Evolutionary conservation across 2,329 filamentous ascomycete genomes (phyloP), one percentile per base, ranked within the genome.

Genomic region (Dendryphion nanum): DNA sequence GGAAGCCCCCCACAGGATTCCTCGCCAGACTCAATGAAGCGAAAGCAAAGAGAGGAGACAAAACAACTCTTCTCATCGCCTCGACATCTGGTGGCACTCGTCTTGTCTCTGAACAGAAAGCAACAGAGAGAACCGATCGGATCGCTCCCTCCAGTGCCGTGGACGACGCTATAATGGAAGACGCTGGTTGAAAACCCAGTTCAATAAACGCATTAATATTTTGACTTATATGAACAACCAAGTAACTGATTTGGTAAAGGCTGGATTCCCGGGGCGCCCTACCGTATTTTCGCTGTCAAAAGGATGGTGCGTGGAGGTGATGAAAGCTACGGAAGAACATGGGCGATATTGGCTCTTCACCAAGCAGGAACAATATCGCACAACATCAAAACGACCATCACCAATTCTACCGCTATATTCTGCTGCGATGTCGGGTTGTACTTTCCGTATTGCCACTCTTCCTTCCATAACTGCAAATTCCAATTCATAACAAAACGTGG

Each of bases 11-110:
- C 19, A 59, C 59, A 3, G 56, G 55, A 18, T 73, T 73, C 42
- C 52, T 73, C 2, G 60, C 64, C 32, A 57, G 51, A 15, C 40
- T 72, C 13, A 68, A 69, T 16, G 55, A 61, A 13, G 61, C 65
- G 19, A 73, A 73, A 44, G 58, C 57, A 4, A 62, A 60, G 39
- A 62, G 64, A 38, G 69, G 69, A 24, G 69, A 72, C 23, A 48
- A 42, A 19, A 49, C 50, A 15, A 47, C 45, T 17, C 40, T 62
- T n/a, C 10, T 26, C n/a, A 26, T 26, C 23, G 10, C n/a, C 10
- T 8, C 10, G 3, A 26, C 10, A 10, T n/a, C 23, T 26, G 10
- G n/a, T 10, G 23, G 23, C n/a, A 10, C 23, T 8, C 23, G 23
- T 8, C 23, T 26, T n/a, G n/a, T n/a, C 23, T 26, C 23, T 26